Evolutionary conservation across 202 grass and related monocot genomes (phyloP).

Genomic region (Bolboschoenoplectus hybrid): DNA sequence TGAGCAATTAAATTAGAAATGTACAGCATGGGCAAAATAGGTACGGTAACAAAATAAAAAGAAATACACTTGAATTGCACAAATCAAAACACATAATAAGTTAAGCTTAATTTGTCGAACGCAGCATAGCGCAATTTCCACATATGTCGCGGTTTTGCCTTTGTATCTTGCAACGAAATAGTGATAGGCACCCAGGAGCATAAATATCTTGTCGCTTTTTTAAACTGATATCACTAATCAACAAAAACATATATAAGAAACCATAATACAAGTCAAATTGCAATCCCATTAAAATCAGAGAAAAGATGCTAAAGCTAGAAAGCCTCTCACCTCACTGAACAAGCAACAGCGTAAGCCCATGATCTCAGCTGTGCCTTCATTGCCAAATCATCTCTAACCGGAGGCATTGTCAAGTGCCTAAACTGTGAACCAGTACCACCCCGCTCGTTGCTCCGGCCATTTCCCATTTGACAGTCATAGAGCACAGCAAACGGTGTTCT

Average conservation of each 20-base stretch:
- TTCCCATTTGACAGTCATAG: neutral
- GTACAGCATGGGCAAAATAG: too few relatives aligned
- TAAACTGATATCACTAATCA: neutral
- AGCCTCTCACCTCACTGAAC: slow-evolving; percentile 56
- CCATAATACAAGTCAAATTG: neutral
- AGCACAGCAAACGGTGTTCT: slow-evolving; percentile 17
- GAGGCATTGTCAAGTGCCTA: slow-evolving; percentile 36
- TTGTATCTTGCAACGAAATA: too few relatives aligned
- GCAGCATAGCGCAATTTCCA: too few relatives aligned
- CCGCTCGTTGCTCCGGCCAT: neutral
- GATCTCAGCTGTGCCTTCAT: slow-evolving; percentile 72
- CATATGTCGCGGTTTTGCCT: too few relatives aligned
- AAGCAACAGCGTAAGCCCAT: slow-evolving; percentile 70
- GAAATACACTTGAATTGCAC: too few relatives aligned
- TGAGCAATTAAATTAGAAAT: neutral
- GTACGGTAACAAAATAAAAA: too few relatives aligned
- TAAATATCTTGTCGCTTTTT: too few relatives aligned
- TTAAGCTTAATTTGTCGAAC: too few relatives aligned
- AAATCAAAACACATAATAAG: too few relatives aligned
- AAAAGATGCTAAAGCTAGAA: neutral
- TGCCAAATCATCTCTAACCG: slow-evolving; percentile 42
- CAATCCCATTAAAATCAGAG: neutral
- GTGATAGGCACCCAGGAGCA: too few relatives aligned
- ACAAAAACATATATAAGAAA: slow-evolving; percentile 1
- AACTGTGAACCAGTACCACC: slow-evolving; percentile 25